These are phyloP conservation scores for Pythium rhizo-oryzae DNA, from an alignment of 352 stramenopile species.

Conservation along the genomic window DNA sequence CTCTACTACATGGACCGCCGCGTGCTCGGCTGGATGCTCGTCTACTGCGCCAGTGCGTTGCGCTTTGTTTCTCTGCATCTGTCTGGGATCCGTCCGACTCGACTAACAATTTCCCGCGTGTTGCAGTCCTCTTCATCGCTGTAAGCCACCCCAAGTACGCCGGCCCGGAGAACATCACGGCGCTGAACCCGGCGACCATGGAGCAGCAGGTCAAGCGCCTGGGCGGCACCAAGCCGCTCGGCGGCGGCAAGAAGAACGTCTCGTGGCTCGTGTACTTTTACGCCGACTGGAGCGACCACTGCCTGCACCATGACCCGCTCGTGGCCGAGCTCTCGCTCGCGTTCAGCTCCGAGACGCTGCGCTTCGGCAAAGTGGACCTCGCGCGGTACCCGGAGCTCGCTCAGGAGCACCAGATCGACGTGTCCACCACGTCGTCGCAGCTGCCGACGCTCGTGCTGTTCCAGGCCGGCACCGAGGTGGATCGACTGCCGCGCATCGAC, in stretches of 20 bases:
- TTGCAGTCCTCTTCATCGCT: constrained; percentile 58
- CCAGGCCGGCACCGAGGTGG: constrained; percentile 54
- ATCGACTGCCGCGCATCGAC: constrained; percentile 61
- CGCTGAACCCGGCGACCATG: constrained; percentile 48
- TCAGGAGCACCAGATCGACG: constrained; percentile 57
- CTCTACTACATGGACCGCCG: constrained; percentile 71
- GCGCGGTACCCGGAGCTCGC: constrained; percentile 68
- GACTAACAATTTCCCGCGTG: not conserved
- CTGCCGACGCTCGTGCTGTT: constrained; percentile 80
- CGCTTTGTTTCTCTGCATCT: not conserved
- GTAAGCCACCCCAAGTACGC: constrained; percentile 65
- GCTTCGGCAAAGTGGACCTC: constrained; percentile 72
- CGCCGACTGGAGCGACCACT: constrained; percentile 75
- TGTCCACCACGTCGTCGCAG: constrained; percentile 66
- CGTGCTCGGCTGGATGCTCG: constrained; percentile 64
- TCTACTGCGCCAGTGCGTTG: constrained; percentile 59
- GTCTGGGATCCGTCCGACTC: too few relatives aligned
- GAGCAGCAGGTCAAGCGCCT: constrained; percentile 50
- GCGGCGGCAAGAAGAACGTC: constrained; percentile 27
- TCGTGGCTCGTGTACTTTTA: constrained; percentile 80
- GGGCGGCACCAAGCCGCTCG: constrained; percentile 28
- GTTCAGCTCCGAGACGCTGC: constrained; percentile 53
- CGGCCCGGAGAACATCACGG: constrained; percentile 54
- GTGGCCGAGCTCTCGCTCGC: constrained; percentile 67
- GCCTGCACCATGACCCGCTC: constrained; percentile 74